Evolutionary conservation across 345 rosid genomes (phyloP), one percentile per base, ranked within the genome.

Genomic region (Salix exigua): DNA sequence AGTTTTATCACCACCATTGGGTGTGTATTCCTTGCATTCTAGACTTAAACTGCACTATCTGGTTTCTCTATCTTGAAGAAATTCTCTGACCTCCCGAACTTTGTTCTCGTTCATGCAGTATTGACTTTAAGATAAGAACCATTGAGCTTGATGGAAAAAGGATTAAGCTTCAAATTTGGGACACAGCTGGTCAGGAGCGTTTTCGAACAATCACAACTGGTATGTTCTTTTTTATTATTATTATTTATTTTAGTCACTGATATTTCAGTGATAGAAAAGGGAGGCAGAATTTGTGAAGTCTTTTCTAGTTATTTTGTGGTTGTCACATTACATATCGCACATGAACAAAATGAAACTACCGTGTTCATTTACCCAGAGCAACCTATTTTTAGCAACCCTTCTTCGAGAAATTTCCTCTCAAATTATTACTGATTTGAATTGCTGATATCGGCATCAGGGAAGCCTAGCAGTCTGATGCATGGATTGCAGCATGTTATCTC

Each of bases 1-100:
- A 94, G 96, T 87, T 94, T 94, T 87, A 94, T 94, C 84, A 94
- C 98, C 66, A 94, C 98, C 46, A 94, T 94, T 75, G 98, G 98
- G 98, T 94, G 74, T 79, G 73, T 71, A 35, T 38, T 69, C 38
- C 60, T 23, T 71, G 25, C 33, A 44, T 62, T 26, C 8, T 26
- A 12, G 40, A 8, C 23, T 70, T 28, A 23, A 58, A 23, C 13
- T 68, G 33, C 30, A 44, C 31, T 21, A 12, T 37, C 1, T 66
- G 21, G 4, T 9, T 42, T 68, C 26, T 73, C 14, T 3, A 1
- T 63, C 12, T 42, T 62, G 30, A 78, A 48, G 71, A 58, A 67
- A 23, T 74, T 74, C 64, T 18, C 35, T 51, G 37, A 70, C 12
- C 6, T 69, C 38, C n/a, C 44, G 10, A 25, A 18, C n/a, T 26